Conservation (phyloP, 2,329 filamentous ascomycete species). For the Claviceps purpurea region DNA sequence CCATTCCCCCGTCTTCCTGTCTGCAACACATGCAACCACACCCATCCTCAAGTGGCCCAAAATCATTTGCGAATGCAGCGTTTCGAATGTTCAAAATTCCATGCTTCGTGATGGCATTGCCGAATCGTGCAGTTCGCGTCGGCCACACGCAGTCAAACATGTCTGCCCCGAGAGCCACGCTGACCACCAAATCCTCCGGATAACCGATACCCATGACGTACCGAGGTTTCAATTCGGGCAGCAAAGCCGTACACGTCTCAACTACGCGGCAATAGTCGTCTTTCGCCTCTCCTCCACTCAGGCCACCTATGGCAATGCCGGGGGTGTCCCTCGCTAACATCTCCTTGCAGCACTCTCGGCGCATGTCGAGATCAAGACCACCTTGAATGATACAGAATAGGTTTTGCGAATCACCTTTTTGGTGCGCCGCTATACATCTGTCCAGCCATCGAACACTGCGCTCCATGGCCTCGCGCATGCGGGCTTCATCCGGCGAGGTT, state of each 20-base stretch:
- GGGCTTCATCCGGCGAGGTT: conserved; percentile 73
- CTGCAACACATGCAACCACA: conserved; percentile 74
- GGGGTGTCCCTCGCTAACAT: conserved; percentile 90
- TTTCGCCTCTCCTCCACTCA: conserved; percentile 93
- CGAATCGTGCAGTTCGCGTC: conserved; percentile 87
- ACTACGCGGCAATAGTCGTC: conserved; percentile 85
- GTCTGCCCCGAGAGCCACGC: conserved; percentile 84
- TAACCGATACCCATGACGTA: conserved; percentile 99
- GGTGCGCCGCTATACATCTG: conserved; percentile 82
- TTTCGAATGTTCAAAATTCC: conserved; percentile 81
- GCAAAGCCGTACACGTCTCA: conserved; percentile 65
- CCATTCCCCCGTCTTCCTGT: conserved; percentile 54
- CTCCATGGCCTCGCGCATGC: conserved; percentile 92
- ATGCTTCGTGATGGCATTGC: conserved; percentile 72
- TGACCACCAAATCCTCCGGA: conserved; percentile 89
- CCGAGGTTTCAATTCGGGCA: conserved; percentile 86
- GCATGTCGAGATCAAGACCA: conserved; percentile 76
- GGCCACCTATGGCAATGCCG: conserved; percentile 88
- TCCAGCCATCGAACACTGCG: conserved; percentile 93
- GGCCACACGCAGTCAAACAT: conserved; percentile 99
- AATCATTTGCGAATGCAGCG: conserved; percentile 63
- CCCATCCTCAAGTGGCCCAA: conserved; percentile 67
- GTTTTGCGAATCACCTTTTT: conserved; percentile 71
- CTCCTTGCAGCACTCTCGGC: conserved; percentile 65
- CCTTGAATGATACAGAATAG: conserved; percentile 98